Evolutionary conservation across 495 filamentous ascomycete genomes (phyloP).

Genomic region (Aspergillus nanangensis): DNA sequence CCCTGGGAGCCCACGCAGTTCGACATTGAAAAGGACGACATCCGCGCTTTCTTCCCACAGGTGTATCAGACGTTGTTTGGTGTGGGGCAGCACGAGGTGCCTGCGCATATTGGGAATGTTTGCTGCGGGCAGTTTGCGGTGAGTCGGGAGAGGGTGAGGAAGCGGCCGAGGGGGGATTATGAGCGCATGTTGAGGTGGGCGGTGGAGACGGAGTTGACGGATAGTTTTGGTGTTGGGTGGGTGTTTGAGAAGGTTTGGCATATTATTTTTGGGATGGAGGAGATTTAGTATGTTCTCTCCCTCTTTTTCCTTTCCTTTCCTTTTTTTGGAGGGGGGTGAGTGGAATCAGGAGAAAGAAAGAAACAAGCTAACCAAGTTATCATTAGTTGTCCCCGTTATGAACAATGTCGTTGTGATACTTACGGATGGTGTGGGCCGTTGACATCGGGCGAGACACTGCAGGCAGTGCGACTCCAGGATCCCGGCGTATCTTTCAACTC

Average conservation of each 20-base stretch:
- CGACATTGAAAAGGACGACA: constrained; percentile 33
- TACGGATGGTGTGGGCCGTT: constrained; percentile 42
- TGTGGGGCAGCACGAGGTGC: constrained; percentile 23
- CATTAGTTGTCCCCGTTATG: constrained; percentile 34
- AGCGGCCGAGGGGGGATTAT: constrained; percentile 38
- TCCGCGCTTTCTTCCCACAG: constrained; percentile 28
- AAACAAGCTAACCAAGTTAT: too few species aligned
- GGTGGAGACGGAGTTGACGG: constrained; percentile 25
- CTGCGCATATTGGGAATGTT: constrained; percentile 35
- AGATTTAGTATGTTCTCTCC: constrained; percentile 28
- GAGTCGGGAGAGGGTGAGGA: constrained; percentile 34
- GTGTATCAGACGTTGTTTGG: constrained; percentile 32
- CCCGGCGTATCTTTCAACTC: constrained; percentile 3
- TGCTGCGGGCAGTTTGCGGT: constrained; percentile 50
- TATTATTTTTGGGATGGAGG: constrained; percentile 36
- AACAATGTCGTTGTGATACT: constrained; percentile 40
- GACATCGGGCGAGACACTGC: constrained; percentile 26
- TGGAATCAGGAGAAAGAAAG: constrained; percentile 3
- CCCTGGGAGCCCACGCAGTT: constrained; percentile 25
- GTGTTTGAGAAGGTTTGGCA: constrained; percentile 42
- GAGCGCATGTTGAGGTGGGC: constrained; percentile 39
- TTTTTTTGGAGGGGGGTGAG: background rate
- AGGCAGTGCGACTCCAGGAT: constrained; percentile 17
- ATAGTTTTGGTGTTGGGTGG: constrained; percentile 40
- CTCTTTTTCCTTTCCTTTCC: background rate